Base-by-base conservation (phyloP, 2,329 filamentous ascomycete species). In the Fusarium chlamydosporum region DNA sequence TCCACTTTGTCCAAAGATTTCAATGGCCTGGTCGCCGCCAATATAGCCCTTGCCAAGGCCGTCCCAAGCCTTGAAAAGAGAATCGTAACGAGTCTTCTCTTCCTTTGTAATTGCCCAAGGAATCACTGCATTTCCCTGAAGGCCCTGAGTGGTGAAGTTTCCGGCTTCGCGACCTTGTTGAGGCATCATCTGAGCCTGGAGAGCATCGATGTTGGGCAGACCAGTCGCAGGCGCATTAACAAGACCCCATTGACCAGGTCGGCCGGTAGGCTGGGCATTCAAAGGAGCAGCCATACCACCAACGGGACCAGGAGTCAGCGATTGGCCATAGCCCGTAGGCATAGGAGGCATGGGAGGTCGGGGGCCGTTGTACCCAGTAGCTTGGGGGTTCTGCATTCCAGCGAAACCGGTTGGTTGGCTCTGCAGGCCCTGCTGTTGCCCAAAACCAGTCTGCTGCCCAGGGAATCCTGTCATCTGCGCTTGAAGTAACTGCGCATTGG, bases 51-150 rank as follows among this genome's bases (percentile, higher is more conserved):
- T 97, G 67, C 90, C 88, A 68, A 99, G 88, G 4, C 96, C 96
- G 81, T 99, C 96, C 96, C 96, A 99, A 7, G 94, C 94, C 69
- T 90, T 92, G 84, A 99, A 99, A 34, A 98, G 88, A 63, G 93
- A 88, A 79, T 99, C 96, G 72, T 99, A 99, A 67, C 96, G 91
- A 65, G 92, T 95, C 85, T 99, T 99, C 80, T 99, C 96, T 68
- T 97, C 94, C 79, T 99, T 99, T 6, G 96, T 99, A 63, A 99
- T 96, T 16, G 96, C 94, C 96, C 96, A 99, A 0, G 96, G 96
- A 75, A 99, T 95, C 9, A 93, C 95, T 1, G 96, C 96, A 80
- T 97, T 98, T 53, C 96, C 96, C 67, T 93, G 90, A 11, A 99
- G 85, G 7, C 95, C 95, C 61, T 91, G 89, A 3, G 94, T 95